Percentiles rank a stretch among this genome's conserved stretches.
Conservation (phyloP, 495 filamentous ascomycete genomes). For the Parathielavia hyrcaniae region DNA sequence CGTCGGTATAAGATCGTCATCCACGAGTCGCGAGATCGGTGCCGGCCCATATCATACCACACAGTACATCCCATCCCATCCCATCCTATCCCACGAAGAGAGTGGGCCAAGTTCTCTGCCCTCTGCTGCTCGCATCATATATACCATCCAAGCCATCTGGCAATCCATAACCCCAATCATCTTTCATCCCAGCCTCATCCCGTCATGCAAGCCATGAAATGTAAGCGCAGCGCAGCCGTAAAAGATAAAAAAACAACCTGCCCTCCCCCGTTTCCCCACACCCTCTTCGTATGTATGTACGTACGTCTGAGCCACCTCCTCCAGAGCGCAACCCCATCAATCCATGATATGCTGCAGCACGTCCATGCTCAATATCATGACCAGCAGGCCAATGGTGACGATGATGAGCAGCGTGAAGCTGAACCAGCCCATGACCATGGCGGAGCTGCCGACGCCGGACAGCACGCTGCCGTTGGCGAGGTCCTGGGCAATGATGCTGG, state of each 20-base stretch:
- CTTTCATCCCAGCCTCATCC: conserved; percentile 2
- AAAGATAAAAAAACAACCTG: conserved; percentile 1
- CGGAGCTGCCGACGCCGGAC: conserved; percentile 81
- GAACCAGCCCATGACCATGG: conserved; percentile 97
- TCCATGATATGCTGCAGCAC: conserved; percentile 51
- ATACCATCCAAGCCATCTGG: not conserved
- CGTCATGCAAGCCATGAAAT: conserved; percentile 6
- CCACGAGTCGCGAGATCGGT: not conserved
- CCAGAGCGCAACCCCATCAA: conserved; percentile 20
- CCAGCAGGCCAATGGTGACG: conserved; percentile 85
- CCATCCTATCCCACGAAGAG: not conserved
- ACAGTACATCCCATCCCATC: not conserved
- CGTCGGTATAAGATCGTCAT: not conserved
- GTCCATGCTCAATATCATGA: conserved; percentile 90
- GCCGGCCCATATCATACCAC: too few relatives aligned
- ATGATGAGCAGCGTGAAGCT: conserved; percentile 86
- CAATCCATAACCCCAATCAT: not conserved
- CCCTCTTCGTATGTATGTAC: not conserved
- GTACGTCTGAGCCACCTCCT: not conserved
- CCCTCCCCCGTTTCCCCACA: not conserved
- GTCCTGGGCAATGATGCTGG: conserved; percentile 86
- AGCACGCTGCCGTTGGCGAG: conserved; percentile 89
- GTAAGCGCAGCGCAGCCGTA: not conserved
- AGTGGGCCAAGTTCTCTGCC: too few relatives aligned
- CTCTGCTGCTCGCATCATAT: not conserved